A percentile compares a stretch with the other conserved stretches of the same genome.
These are phyloP conservation scores for Tetrahymena borealis DNA, from an alignment of 73 alveolate species.

Conservation along the genomic window DNA sequence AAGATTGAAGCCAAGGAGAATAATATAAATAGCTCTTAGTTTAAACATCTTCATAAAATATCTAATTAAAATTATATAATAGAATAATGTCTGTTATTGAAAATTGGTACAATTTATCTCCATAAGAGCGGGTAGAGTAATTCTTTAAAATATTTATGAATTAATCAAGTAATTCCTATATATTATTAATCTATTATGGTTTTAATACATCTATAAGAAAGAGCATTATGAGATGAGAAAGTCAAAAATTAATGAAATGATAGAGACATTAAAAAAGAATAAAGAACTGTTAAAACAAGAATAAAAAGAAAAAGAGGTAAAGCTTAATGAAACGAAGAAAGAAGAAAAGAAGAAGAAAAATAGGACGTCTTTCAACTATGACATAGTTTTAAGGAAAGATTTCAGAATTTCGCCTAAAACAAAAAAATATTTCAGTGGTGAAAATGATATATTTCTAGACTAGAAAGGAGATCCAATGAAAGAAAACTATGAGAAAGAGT, in stretches of 20 bases:
- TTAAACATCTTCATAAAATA: too few relatives aligned
- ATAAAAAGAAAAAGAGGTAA: background rate
- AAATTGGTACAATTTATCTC: background rate
- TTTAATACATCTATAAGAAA: background rate
- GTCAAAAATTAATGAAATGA: background rate
- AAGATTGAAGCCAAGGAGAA: too few relatives aligned
- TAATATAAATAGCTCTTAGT: too few relatives aligned
- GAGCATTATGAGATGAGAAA: background rate
- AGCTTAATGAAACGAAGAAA: background rate
- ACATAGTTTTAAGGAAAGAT: background rate
- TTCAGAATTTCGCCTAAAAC: background rate
- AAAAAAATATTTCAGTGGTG: background rate
- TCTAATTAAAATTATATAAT: background rate
- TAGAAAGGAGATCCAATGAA: background rate
- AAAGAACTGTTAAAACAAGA: background rate
- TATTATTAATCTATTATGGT: background rate
- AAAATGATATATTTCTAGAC: background rate
- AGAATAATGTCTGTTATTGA: background rate
- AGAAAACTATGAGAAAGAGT: background rate
- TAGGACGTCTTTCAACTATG: background rate
- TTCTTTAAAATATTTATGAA: background rate
- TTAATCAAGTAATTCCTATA: background rate
- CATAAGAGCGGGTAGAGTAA: slow-evolving; percentile 4
- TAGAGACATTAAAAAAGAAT: background rate
- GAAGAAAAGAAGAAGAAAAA: background rate